Conservation (phyloP, 495 filamentous ascomycete genomes). For the Penicillium mononematosum region DNA sequence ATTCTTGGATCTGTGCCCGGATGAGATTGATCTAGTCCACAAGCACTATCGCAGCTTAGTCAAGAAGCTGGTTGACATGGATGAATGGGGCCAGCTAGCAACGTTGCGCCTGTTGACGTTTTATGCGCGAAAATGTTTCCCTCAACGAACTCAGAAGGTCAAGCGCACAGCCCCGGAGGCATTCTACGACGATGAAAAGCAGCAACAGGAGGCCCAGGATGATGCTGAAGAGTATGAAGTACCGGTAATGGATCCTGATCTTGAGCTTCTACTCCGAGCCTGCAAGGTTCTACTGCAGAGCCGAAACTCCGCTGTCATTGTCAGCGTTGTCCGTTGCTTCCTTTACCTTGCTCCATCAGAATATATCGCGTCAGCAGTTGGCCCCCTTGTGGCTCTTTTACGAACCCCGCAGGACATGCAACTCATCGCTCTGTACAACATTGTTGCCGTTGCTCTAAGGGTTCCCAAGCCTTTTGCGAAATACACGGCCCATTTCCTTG, state of each 20-base stretch:
- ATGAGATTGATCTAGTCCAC: conserved; percentile 83
- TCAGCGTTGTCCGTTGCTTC: conserved; percentile 83
- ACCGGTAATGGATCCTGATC: conserved; percentile 71
- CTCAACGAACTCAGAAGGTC: conserved; percentile 57
- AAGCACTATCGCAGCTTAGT: conserved; percentile 80
- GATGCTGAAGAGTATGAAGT: conserved; percentile 55
- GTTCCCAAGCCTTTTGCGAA: conserved; percentile 74
- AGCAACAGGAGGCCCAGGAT: conserved; percentile 44
- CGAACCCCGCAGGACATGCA: conserved; percentile 83
- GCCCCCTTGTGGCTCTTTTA: conserved; percentile 80
- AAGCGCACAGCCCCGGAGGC: conserved; percentile 58
- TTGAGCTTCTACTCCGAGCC: conserved; percentile 75
- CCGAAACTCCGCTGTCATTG: conserved; percentile 87
- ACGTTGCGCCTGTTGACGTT: conserved; percentile 75
- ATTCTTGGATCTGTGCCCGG: conserved; percentile 84
- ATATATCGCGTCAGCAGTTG: conserved; percentile 68
- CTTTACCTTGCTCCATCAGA: conserved; percentile 74
- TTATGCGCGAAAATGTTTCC: conserved; percentile 89
- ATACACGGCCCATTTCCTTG: conserved; percentile 83
- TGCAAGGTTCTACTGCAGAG: conserved; percentile 84
- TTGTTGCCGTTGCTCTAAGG: conserved; percentile 79
- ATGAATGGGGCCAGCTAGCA: conserved; percentile 93
- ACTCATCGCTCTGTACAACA: conserved; percentile 86
- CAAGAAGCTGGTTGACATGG: conserved; percentile 95
- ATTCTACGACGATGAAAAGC: conserved; percentile 74